Base-by-base conservation (phyloP, 2,329 filamentous ascomycete species). In the Trichoderma simmonsii region DNA sequence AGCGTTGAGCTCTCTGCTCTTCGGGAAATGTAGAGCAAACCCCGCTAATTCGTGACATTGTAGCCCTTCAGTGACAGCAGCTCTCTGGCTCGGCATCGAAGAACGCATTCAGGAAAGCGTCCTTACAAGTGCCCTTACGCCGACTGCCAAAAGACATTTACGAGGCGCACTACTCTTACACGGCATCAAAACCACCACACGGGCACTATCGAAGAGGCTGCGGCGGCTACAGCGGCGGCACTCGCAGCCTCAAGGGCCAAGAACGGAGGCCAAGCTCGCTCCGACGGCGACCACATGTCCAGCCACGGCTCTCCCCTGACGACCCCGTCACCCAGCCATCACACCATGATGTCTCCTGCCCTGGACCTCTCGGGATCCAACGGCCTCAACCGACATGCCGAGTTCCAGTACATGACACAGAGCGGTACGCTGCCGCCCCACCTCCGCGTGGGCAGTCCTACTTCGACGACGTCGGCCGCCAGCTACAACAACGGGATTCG, bases 111-210 rank as follows among this genome's bases (percentile, higher is more conserved):
- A 4, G 96, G 96, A 72, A 97, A 96, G 83, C 89, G 96, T 64
- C 96, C 96, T 1, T 99, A 98, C 86, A 97, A 97, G 82, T 99
- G 96, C 83, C 95, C 95, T 1, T 98, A 96, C 78, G 95, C 94
- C 73, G 95, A 98, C 81, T 99, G 96, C 82, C 95, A 98, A 80
- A 98, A 98, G 87, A 98, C 95, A 0, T 99, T 99, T 79, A 99
- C 96, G 11, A 91, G 96, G 71, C 92, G 95, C 75, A 98, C 96
- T 1, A 98, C 96, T 3, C 86, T 99, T 73, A 99, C 95, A 2
- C 90, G 96, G 65, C 96, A 99, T 80, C 94, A 98, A 83, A 97
- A 97, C 77, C 93, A 97, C 78, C 96, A 98, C 81, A 97, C 93
- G 24, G 96, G 95, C 56, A 98, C 95, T 0, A 93, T 98, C 18